Conservation (phyloP, 352 stramenopile species). For the Globisporangium perplexum region DNA sequence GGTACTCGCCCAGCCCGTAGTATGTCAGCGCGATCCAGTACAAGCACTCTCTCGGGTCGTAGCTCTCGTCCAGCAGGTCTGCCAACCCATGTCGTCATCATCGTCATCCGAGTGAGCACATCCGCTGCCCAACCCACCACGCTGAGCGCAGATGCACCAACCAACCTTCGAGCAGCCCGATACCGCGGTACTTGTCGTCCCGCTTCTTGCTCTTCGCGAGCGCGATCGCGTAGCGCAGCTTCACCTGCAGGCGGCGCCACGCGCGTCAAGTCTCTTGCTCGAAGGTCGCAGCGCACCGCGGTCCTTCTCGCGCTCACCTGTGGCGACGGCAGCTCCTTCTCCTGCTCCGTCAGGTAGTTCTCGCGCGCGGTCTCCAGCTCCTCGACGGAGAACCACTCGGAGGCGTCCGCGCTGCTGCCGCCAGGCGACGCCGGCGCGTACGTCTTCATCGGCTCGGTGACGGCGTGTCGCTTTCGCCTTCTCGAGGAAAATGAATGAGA, state of each 20-base stretch:
- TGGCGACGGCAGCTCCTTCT: conserved; percentile 61
- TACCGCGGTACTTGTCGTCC: conserved; percentile 73
- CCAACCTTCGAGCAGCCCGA: conserved; percentile 73
- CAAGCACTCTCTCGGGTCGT: conserved; percentile 57
- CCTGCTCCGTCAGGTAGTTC: conserved; percentile 71
- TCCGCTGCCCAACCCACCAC: too few species aligned
- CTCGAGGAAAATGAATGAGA: neutral
- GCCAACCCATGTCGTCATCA: too few species aligned
- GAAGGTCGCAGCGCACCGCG: too few species aligned
- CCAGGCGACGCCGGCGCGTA: conserved; percentile 9
- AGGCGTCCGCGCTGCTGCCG: conserved; percentile 6
- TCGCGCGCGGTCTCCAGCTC: conserved; percentile 66
- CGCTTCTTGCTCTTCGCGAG: conserved; percentile 72
- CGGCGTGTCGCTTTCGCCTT: neutral
- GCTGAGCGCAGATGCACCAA: too few species aligned
- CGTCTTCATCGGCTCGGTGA: conserved; percentile 10
- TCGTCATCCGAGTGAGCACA: too few species aligned
- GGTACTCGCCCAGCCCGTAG: conserved; percentile 65
- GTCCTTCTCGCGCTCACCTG: conserved; percentile 23
- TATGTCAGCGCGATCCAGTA: conserved; percentile 76
- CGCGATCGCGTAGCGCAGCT: conserved; percentile 64
- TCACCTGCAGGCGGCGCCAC: conserved; percentile 29
- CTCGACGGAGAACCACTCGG: conserved; percentile 69
- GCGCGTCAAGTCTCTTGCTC: neutral
- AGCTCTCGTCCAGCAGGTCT: conserved; percentile 59